phyloP scores from a whole-genome alignment of 208 protist species.

The Leishmania major region DNA sequence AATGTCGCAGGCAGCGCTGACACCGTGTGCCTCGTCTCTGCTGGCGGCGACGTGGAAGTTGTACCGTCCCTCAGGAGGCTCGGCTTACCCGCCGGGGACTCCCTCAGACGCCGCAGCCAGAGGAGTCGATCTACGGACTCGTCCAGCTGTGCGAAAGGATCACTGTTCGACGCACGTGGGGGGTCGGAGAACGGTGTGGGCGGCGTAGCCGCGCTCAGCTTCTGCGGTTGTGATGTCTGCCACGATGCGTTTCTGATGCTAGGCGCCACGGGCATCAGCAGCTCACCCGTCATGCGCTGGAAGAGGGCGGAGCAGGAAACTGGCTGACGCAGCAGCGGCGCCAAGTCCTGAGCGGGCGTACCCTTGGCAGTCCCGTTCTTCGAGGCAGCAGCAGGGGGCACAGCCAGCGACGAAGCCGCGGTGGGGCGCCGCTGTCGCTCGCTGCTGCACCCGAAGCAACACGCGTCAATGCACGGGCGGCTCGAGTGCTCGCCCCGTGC shows the following conservation, averaged over 20 bases:
- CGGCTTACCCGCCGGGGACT: not conserved
- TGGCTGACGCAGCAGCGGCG: not conserved
- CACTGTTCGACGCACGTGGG: not conserved
- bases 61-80: not conserved
- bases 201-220: not conserved
- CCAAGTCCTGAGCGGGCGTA: not conserved
- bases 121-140: constrained; percentile 1
- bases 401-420: not conserved
- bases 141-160: not conserved
- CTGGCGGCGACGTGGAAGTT: not conserved
- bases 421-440: not conserved
- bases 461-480: constrained; percentile 24
- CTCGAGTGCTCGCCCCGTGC: constrained; percentile 13
- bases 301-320: not conserved
- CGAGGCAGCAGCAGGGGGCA: not conserved
- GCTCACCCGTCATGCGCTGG: constrained; percentile 6
- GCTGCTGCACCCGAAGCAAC: constrained; percentile 18
- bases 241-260: not conserved
- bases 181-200: not conserved
- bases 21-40: not conserved
- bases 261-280: not conserved
- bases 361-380: not conserved
- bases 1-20: not conserved
- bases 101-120: not conserved
- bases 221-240: not conserved